phyloP scores from a whole-genome alignment of 2,329 filamentous ascomycete genomes.

The Ceratocystis colombiana region DNA sequence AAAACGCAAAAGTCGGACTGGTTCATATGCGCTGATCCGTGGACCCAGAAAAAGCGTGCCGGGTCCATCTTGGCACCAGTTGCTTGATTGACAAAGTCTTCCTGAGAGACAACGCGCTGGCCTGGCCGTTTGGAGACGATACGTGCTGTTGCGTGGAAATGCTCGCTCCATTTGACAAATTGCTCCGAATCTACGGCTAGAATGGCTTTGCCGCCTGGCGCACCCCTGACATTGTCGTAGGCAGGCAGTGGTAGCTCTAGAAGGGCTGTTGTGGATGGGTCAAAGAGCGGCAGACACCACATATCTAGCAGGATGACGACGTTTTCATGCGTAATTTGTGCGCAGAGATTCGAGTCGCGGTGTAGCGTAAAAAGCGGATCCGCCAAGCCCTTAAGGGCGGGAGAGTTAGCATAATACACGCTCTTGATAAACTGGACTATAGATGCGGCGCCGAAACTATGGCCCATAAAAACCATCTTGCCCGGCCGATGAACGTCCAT shows the following conservation, averaged over 20 bases:
- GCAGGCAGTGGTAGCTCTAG: conserved; percentile 63
- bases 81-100: conserved; percentile 30
- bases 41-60: conserved; percentile 65
- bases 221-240: conserved; percentile 45
- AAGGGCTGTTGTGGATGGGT: conserved; percentile 51
- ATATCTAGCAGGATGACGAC: conserved; percentile 65
- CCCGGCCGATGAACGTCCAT: conserved; percentile 63
- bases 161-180: conserved; percentile 68
- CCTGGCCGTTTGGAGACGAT: conserved; percentile 50
- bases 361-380: conserved; percentile 53
- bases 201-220: conserved; percentile 48
- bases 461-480: conserved; percentile 63
- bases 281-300: conserved; percentile 66
- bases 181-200: conserved; percentile 64
- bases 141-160: conserved; percentile 58
- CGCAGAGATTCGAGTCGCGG: conserved; percentile 44
- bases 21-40: conserved; percentile 64
- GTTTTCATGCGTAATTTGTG: conserved; percentile 58
- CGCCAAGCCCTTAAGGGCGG: conserved; percentile 40
- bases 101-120: conserved; percentile 35
- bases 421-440: conserved; percentile 69
- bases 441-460: conserved; percentile 71
- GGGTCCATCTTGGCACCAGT: conserved; percentile 33
- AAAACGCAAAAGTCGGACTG: conserved; percentile 77
- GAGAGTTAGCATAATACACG: conserved; percentile 53